A percentile compares a stretch with the other conserved stretches of the same genome.
These are phyloP conservation scores for Adansonia gregorii DNA, from an alignment of 441 rosid genomes.

Conservation along the genomic window DNA sequence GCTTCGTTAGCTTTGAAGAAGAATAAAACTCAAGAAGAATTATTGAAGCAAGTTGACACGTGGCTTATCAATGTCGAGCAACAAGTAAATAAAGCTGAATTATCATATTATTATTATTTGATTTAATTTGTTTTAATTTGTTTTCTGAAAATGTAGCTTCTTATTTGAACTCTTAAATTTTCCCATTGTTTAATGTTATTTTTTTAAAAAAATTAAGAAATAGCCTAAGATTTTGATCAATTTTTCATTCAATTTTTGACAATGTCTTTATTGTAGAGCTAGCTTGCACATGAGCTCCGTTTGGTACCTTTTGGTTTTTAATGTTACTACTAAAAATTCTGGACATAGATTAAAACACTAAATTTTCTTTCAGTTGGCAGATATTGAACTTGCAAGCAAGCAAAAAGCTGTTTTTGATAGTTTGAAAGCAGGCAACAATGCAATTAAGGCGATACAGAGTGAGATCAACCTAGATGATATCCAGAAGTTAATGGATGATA, in stretches of 20 bases:
- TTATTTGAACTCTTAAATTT: background rate
- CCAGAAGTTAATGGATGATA: constrained; percentile 93
- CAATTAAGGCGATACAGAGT: constrained; percentile 85
- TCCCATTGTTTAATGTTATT: background rate
- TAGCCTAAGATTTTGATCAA: background rate
- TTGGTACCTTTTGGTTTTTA: background rate
- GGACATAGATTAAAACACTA: background rate
- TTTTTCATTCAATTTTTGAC: constrained; percentile 2
- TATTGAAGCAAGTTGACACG: constrained; percentile 85
- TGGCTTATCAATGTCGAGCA: constrained; percentile 98
- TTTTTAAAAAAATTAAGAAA: background rate
- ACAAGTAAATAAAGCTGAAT: constrained; percentile 51
- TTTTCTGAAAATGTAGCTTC: background rate
- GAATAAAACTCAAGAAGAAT: constrained; percentile 83
- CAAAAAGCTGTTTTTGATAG: constrained; percentile 94
- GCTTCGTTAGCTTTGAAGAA: constrained; percentile 90
- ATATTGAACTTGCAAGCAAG: constrained; percentile 90
- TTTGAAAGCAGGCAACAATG: constrained; percentile 74
- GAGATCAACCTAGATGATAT: constrained; percentile 87
- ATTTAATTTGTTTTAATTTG: background rate
- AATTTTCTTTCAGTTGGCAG: constrained; percentile 61
- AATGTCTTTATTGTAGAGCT: constrained; percentile 15
- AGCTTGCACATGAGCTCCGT: background rate
- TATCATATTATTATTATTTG: background rate
- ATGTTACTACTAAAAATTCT: background rate